Evolutionary conservation across 2,329 filamentous ascomycete genomes (phyloP), one percentile per base, ranked within the genome.

Genomic region (Aspergillus ochraceoroseus): DNA sequence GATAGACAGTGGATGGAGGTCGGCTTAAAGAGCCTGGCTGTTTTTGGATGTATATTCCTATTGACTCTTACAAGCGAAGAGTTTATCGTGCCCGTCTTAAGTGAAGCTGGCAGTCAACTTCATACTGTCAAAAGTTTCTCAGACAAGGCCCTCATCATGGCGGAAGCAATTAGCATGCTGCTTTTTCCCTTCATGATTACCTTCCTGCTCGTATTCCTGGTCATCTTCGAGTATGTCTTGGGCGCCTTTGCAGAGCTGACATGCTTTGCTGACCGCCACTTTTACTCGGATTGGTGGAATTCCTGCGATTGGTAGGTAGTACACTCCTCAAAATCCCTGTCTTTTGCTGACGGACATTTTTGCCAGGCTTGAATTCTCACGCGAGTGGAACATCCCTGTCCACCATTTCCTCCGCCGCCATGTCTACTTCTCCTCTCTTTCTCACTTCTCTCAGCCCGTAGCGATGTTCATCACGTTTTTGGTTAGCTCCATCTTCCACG

Each of bases 181-280:
- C 76, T 98, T 14, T 96, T 95, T 66, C 92, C 92, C 2, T 98
- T 96, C 65, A 95, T 95, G 87, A 76, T 96, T 46, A 94, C 83
- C 3, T 94, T 96, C 63, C 72, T 96, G 3, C 80, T 96, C 32
- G 89, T 96, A 40, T 98, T 98, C 71, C 80, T 98, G 43, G 88
- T 95, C 64, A 96, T 96, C 56, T 98, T 96, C 64, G 92, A 98
- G 65, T 98, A 96, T 65, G 77, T 95, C 7, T 79, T 96, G 22
- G 92, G 90, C 43, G 89, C 89, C 32, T 95, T 94, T 57, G 92
- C 89, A 9, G 92, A 98, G 64, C 85, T 96, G 52, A 95, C 89
- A 12, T 77, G 82, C 55, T 96, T 96, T 63, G 90, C 84, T 37
- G 92, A 96, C 64, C 81, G 90, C 27, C 87, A 92, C 65, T 96